Base-by-base conservation (phyloP, 495 filamentous ascomycete species). In the Neurospora intermedia region DNA sequence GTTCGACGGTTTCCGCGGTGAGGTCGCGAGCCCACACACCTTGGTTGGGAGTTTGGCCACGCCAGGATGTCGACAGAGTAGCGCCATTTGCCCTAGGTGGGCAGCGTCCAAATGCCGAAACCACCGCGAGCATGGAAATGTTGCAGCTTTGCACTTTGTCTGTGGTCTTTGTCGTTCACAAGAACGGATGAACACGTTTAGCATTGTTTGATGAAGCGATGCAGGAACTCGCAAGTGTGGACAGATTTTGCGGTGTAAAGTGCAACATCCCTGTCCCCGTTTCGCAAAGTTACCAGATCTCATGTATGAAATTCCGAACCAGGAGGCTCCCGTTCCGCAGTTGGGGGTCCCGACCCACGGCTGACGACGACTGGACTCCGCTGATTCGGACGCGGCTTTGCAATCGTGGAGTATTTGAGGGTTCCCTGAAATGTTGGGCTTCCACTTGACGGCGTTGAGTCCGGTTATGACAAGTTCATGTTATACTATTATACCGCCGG, bases 1-100 rank as follows among this genome's bases (percentile, higher is more conserved):
- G 45, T 54, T 54, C 42, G 42, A 62, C 27, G 39, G 69, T 75
- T 69, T 43, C 69, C 74, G 72, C 69, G 54, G 54, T 35, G 54
- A 66, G 48, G 23, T 66, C 54, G 54, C 18, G 54, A 66, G 54
- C 54, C 54, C 54, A 38, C 27, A 66, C 54, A 66, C 54, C 54
- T 48, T 62, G 59, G 27, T n/a, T n/a, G n/a, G 69, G 72, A 75
- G 71, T 48, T 45, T 69, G 48, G 39, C 43, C 27, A 69, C 71
- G 66, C 15, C 45, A 27, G 38, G 13, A 48, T 42, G 20, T 10
- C 46, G 38, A 70, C 42, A n/a, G 11, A 40, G 43, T 72, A 27
- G 27, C 71, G 71, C 46, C 43, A 39, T 39, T 62, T 62, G n/a
- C 35, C 18, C 35, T 35, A 18, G 70, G n/a, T 35, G 31, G 70